Evolutionary conservation across 257 asterid species (phyloP).

Genomic region (Solanum peruvianum): DNA sequence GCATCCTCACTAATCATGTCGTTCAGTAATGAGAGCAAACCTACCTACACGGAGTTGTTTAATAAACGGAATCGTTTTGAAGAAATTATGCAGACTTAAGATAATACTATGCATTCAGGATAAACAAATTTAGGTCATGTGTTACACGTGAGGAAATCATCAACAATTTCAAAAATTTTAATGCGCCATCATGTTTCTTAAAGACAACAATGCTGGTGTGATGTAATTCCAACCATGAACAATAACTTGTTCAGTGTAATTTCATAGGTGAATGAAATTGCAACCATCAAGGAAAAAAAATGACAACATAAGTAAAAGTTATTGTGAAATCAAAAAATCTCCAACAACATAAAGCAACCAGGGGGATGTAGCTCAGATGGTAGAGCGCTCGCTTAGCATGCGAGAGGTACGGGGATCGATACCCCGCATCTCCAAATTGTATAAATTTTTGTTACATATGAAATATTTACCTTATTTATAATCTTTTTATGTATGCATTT

Average conservation of each 20-base stretch:
- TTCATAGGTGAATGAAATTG: not conserved
- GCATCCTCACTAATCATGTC: not conserved
- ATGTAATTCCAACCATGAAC: not conserved
- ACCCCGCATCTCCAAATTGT: conserved; percentile 36
- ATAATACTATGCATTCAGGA: fast-evolving
- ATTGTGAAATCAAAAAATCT: fast-evolving
- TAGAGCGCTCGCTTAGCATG: conserved; percentile 48
- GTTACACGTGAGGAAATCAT: too few species aligned
- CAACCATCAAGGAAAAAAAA: not conserved
- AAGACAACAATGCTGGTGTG: not conserved
- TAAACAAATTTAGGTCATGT: too few species aligned
- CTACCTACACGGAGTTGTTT: not conserved
- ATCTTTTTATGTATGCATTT: not conserved
- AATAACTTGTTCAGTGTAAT: not conserved
- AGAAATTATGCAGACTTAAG: too few species aligned
- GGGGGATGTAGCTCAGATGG: conserved; percentile 70
- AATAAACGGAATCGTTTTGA: fast-evolving
- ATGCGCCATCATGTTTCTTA: fast-evolving
- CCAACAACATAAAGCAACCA: fast-evolving
- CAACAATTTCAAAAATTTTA: too few species aligned
- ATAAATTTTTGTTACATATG: too few species aligned
- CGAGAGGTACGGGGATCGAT: conserved; percentile 43
- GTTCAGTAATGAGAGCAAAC: not conserved
- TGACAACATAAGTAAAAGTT: not conserved
- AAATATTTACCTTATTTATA: not conserved